These are phyloP conservation scores for Adansonia gregorii DNA, from an alignment of 441 rosid genomes.

Conservation along the genomic window DNA sequence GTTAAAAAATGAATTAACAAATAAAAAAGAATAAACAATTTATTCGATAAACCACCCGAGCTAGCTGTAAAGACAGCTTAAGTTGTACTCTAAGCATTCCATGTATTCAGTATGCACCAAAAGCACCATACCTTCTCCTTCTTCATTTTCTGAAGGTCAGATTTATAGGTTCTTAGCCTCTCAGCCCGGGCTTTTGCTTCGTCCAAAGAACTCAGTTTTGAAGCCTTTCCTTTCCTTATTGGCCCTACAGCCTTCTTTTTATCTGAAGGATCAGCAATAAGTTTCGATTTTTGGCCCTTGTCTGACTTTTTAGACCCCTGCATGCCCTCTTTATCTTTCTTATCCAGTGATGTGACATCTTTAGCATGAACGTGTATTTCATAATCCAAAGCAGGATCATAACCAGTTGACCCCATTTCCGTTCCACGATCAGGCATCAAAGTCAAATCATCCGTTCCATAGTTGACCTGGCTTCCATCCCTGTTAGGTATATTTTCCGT, in stretches of 20 bases:
- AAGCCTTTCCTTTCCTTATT: conserved; percentile 76
- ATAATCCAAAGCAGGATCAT: conserved; percentile 84
- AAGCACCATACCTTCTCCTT: conserved; percentile 72
- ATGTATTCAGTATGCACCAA: conserved; percentile 7
- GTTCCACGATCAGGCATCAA: conserved; percentile 76
- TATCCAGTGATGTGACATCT: conserved; percentile 39
- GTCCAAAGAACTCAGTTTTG: conserved; percentile 83
- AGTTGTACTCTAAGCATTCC: conserved; percentile 11
- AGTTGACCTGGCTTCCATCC: conserved; percentile 49
- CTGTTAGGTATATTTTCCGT: conserved; percentile 43
- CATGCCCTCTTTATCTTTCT: conserved; percentile 46
- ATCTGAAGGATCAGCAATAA: conserved; percentile 49
- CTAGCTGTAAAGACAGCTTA: conserved; percentile 2
- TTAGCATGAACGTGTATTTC: conserved; percentile 52
- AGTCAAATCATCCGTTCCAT: conserved; percentile 83
- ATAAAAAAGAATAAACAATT: not conserved
- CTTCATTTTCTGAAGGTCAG: conserved; percentile 85
- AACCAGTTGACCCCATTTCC: conserved; percentile 59
- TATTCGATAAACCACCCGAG: conserved; percentile 21
- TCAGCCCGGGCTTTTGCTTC: conserved; percentile 97
- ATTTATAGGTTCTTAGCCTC: conserved; percentile 80
- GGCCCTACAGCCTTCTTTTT: conserved; percentile 76
- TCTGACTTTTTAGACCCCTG: conserved; percentile 60
- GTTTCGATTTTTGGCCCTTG: conserved; percentile 66
- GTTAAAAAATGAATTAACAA: conserved; percentile 12